Percentiles rank a stretch among this genome's conserved stretches.
phyloP scores from a whole-genome alignment of 352 stramenopile genomes.

The Phytophthora tubulina region DNA sequence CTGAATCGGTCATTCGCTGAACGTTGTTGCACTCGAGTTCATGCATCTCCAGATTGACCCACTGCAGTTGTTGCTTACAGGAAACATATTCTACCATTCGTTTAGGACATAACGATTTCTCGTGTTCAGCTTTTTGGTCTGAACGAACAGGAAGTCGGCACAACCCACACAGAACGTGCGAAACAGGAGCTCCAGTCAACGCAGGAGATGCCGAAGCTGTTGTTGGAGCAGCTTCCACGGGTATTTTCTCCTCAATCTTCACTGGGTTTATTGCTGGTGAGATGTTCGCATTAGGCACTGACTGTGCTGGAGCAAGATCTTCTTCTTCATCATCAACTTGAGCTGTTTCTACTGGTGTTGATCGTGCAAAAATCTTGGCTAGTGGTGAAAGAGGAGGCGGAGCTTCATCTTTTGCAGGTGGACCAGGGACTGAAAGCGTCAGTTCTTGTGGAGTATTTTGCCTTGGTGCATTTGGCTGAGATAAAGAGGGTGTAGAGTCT shows the following conservation, averaged over 20 bases:
- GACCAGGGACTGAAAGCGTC: neutral
- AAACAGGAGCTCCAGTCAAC: constrained; percentile 4
- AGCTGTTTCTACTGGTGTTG: constrained; percentile 1
- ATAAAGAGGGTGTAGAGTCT: neutral
- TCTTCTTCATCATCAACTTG: neutral
- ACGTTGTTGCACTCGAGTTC: constrained; percentile 33
- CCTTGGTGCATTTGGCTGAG: neutral
- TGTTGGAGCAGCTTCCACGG: neutral
- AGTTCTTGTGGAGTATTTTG: neutral
- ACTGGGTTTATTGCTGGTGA: neutral
- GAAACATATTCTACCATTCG: constrained; percentile 51
- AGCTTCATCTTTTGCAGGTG: constrained; percentile 4
- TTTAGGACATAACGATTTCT: constrained; percentile 65
- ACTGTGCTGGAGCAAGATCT: neutral
- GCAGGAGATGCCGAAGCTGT: constrained; percentile 3
- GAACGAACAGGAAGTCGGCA: constrained; percentile 65
- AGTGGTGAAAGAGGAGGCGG: constrained; percentile 28
- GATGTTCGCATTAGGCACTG: constrained; percentile 3
- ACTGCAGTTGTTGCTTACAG: constrained; percentile 55
- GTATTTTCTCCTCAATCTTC: neutral
- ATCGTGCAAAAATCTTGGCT: constrained; percentile 36
- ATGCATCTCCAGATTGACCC: constrained; percentile 58
- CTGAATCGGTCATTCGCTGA: constrained; percentile 3
- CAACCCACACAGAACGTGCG: constrained; percentile 52
- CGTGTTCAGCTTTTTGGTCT: constrained; percentile 62